Evolutionary conservation across 768 basidiomycete genomes (phyloP).

Genomic region (Tulasnella calospora): DNA sequence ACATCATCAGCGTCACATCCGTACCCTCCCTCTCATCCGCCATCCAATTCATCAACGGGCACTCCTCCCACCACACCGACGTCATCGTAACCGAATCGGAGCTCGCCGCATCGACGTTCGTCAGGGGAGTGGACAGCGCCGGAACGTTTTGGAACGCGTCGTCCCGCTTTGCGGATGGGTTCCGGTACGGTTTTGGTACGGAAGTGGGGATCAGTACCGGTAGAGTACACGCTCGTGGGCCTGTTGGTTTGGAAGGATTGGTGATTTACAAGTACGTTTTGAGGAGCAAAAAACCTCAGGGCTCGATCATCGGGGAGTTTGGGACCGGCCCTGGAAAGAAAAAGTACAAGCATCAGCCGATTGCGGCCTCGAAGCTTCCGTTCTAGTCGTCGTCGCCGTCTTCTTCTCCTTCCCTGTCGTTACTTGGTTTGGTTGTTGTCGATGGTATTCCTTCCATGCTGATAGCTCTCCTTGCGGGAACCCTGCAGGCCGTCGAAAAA

Average conservation of each 20-base stretch:
- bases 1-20: constrained; percentile 73
- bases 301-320: constrained; percentile 86
- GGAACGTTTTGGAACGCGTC: constrained; percentile 93
- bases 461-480: neutral
- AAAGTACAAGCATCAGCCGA: constrained; percentile 56
- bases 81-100: constrained; percentile 81
- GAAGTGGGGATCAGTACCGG: constrained; percentile 98
- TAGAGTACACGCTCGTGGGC: constrained; percentile 92
- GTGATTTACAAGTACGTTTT: constrained; percentile 97
- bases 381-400: constrained; percentile 6
- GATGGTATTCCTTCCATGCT: neutral
- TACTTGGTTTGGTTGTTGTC: neutral
- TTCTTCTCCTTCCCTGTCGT: neutral
- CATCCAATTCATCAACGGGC: constrained; percentile 82
- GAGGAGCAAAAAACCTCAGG: constrained; percentile 62
- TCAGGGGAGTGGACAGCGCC: constrained; percentile 82
- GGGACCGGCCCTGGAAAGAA: constrained; percentile 65
- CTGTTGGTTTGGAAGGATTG: constrained; percentile 88
- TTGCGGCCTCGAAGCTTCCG: constrained; percentile 2
- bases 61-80: constrained; percentile 95
- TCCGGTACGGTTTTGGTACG: constrained; percentile 93
- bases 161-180: constrained; percentile 95
- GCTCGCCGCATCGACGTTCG: constrained; percentile 62
- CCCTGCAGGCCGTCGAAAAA: neutral
- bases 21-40: constrained; percentile 69